Evolutionary conservation across 371 early-diverging fungal species (phyloP).

Genomic region (Circinella minor): DNA sequence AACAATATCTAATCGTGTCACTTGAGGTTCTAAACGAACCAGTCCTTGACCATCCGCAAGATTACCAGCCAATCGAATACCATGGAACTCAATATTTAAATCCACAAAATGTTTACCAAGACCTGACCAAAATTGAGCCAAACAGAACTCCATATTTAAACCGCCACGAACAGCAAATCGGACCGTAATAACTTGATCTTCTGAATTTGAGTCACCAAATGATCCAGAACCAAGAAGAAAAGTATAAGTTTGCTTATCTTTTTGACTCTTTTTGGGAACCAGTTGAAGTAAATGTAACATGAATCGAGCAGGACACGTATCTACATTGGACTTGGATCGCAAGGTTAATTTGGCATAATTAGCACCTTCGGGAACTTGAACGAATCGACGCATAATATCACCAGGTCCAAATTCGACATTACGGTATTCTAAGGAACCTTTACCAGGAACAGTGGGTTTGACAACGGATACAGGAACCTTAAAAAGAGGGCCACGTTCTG

Average conservation of each 20-base stretch:
- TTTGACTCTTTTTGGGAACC: constrained; percentile 73
- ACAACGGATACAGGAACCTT: constrained; percentile 89
- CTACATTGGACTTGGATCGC: constrained; percentile 37
- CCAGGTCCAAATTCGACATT: constrained; percentile 78
- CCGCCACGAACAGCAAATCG: constrained; percentile 74
- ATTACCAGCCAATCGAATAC: constrained; percentile 67
- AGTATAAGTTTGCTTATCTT: constrained; percentile 60
- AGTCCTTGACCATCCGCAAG: constrained; percentile 66
- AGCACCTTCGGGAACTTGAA: constrained; percentile 83
- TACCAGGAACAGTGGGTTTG: constrained; percentile 69
- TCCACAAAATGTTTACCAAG: constrained; percentile 74
- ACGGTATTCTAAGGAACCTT: constrained; percentile 58
- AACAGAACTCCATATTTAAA: constrained; percentile 72
- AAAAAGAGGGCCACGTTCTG: constrained; percentile 82
- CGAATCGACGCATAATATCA: constrained; percentile 77
- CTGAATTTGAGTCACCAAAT: constrained; percentile 65
- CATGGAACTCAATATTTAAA: constrained; percentile 81
- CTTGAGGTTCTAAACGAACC: constrained; percentile 41
- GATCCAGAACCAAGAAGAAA: constrained; percentile 67
- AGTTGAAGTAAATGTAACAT: constrained; percentile 75
- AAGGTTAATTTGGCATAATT: constrained; percentile 66
- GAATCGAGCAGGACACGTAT: constrained; percentile 61
- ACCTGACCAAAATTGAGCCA: constrained; percentile 92
- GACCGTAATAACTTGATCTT: constrained; percentile 60
- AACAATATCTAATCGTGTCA: constrained; percentile 73